Evolutionary conservation across 768 basidiomycete species (phyloP).

Genomic region (Phanerochaete sordida): DNA sequence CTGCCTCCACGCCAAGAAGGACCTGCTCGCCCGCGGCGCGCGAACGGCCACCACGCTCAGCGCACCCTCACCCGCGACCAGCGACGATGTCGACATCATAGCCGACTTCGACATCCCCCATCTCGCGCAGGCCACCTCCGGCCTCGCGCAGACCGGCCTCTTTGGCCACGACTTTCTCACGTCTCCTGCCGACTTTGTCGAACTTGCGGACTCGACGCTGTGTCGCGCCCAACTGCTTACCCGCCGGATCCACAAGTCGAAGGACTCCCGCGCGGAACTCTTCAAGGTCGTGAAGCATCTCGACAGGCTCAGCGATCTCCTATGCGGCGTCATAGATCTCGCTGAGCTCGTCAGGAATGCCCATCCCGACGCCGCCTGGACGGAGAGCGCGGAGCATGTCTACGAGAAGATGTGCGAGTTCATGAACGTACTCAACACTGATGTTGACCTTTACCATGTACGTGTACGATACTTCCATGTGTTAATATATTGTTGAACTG

Average conservation of each 20-base stretch:
- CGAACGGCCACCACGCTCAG: slow-evolving; percentile 36
- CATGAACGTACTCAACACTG: slow-evolving; percentile 96
- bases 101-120: slow-evolving; percentile 70
- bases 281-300: slow-evolving; percentile 91
- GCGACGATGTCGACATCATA: slow-evolving; percentile 64
- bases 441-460: slow-evolving; percentile 87
- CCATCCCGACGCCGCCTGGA: slow-evolving; percentile 85
- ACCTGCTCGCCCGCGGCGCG: slow-evolving; percentile 1
- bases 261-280: slow-evolving; percentile 70
- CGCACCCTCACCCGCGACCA: slow-evolving; percentile 49
- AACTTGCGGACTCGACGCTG: slow-evolving; percentile 76
- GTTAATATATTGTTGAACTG: slow-evolving; percentile 14
- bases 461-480: slow-evolving; percentile 28
- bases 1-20: slow-evolving; percentile 36
- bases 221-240: slow-evolving; percentile 80
- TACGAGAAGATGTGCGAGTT: slow-evolving; percentile 94
- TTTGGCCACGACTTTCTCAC: slow-evolving; percentile 79
- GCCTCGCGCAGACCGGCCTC: slow-evolving; percentile 66
- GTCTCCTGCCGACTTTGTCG: slow-evolving; percentile 62
- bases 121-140: slow-evolving; percentile 32
- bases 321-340: slow-evolving; percentile 95
- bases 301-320: slow-evolving; percentile 91
- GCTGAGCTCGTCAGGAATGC: slow-evolving; percentile 92
- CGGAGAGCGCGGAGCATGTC: slow-evolving; percentile 76
- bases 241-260: slow-evolving; percentile 73